Percentiles rank a stretch among this genome's conserved stretches.
Conservation (phyloP, 257 asterid genomes). For the Leonotis leonurus region DNA sequence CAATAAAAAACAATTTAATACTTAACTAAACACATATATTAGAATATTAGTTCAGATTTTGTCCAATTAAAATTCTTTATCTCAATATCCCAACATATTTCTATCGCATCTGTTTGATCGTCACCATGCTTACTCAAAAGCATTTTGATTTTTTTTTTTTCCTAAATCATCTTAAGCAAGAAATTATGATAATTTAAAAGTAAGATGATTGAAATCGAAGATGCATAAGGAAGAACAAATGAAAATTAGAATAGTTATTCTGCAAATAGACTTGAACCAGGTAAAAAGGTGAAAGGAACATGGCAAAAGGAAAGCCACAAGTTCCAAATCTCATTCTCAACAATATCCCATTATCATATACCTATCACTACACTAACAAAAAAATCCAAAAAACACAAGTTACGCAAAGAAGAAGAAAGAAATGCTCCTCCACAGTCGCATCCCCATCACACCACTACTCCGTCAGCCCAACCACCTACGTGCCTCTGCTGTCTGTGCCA, state of each 20-base stretch:
- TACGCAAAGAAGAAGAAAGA: background rate
- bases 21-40: too few species aligned
- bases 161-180: too few species aligned
- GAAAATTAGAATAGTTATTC: background rate
- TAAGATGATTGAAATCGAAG: too few species aligned
- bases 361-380: background rate
- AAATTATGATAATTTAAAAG: too few species aligned
- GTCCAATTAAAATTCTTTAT: too few species aligned
- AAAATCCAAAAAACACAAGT: background rate
- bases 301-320: slow-evolving; percentile 25
- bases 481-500: slow-evolving; percentile 19
- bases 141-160: too few species aligned
- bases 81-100: too few species aligned
- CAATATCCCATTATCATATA: slow-evolving; percentile 1
- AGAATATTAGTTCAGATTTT: too few species aligned
- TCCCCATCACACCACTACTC: slow-evolving; percentile 28
- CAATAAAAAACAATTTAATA: too few species aligned
- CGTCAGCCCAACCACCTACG: slow-evolving; percentile 27
- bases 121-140: too few species aligned
- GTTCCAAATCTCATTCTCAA: background rate
- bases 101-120: too few species aligned
- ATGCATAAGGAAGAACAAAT: background rate
- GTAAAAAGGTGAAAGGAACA: background rate
- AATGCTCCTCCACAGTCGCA: slow-evolving; percentile 54
- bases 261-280: background rate